phyloP scores from a whole-genome alignment of 495 filamentous ascomycete genomes.

The Hypoxylon fuscum region DNA sequence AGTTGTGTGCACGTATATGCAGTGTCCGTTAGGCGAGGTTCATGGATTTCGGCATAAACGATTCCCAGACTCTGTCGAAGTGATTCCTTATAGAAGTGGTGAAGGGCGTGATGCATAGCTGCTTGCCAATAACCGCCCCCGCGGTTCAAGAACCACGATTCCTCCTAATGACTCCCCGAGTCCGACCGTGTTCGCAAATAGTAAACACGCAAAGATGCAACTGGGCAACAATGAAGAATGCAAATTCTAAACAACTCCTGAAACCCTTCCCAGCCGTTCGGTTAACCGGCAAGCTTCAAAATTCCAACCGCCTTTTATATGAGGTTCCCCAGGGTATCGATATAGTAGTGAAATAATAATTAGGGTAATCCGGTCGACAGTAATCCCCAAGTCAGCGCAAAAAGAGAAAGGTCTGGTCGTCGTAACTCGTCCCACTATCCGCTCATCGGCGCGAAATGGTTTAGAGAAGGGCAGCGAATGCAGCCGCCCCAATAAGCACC shows the following conservation, averaged over 20 bases:
- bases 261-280: too few relatives aligned
- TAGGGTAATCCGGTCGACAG: slow-evolving; percentile 8
- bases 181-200: too few relatives aligned
- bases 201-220: too few relatives aligned
- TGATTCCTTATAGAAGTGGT: too few relatives aligned
- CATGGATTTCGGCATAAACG: too few relatives aligned
- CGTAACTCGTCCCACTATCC: slow-evolving; percentile 31
- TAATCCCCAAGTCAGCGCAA: slow-evolving; percentile 1
- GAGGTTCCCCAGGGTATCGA: slow-evolving; percentile 32
- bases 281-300: too few relatives aligned
- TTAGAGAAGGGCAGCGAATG: slow-evolving; percentile 35
- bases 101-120: too few relatives aligned
- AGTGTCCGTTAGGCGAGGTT: too few relatives aligned
- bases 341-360: slow-evolving; percentile 16
- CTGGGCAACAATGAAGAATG: slow-evolving; percentile 16
- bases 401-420: slow-evolving; percentile 14
- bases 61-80: too few relatives aligned
- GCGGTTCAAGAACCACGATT: not conserved
- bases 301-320: slow-evolving; percentile 7
- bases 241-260: slow-evolving; percentile 17
- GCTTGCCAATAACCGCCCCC: slow-evolving; percentile 1
- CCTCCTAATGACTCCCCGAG: slow-evolving; percentile 16
- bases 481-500: slow-evolving; percentile 23
- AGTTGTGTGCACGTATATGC: too few relatives aligned
- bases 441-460: not conserved